These are phyloP conservation scores for Zychaea mexicana DNA, from an alignment of 371 early-diverging fungal species.

Conservation along the genomic window DNA sequence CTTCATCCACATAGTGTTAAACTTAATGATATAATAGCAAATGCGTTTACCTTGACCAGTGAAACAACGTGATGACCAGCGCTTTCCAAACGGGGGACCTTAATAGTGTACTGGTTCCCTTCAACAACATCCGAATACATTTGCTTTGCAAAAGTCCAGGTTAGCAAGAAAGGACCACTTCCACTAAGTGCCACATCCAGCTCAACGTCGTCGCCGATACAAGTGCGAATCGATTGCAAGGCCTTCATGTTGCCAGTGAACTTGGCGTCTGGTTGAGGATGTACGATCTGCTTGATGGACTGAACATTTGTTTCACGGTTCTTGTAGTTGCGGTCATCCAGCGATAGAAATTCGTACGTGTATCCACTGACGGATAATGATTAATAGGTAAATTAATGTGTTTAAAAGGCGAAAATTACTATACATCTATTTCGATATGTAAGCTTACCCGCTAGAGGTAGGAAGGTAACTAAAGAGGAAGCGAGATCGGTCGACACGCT, in stretches of 20 bases:
- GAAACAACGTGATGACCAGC: conserved; percentile 47
- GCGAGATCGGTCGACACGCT: conserved; percentile 40
- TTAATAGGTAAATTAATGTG: too few relatives aligned
- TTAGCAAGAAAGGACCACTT: conserved; percentile 35
- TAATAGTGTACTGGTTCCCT: conserved; percentile 31
- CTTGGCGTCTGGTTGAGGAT: conserved; percentile 55
- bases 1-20: too few relatives aligned
- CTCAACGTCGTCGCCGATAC: conserved; percentile 40
- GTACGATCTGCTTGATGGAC: conserved; percentile 42
- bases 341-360: conserved; percentile 38
- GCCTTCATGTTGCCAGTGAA: conserved; percentile 23
- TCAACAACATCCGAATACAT: conserved; percentile 27
- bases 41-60: conserved; percentile 31
- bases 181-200: conserved; percentile 45
- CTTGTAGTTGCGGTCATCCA: conserved; percentile 49
- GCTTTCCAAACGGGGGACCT: conserved; percentile 36
- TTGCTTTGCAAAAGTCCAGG: conserved; percentile 39
- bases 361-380: conserved; percentile 32
- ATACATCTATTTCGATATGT: background rate
- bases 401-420: too few relatives aligned
- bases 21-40: background rate
- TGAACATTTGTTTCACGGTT: conserved; percentile 26
- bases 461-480: conserved; percentile 47
- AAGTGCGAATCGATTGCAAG: conserved; percentile 30
- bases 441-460: conserved; percentile 37